Base-by-base conservation (phyloP, 2,329 filamentous ascomycete species). In the Aureobasidium leucospermi region DNA sequence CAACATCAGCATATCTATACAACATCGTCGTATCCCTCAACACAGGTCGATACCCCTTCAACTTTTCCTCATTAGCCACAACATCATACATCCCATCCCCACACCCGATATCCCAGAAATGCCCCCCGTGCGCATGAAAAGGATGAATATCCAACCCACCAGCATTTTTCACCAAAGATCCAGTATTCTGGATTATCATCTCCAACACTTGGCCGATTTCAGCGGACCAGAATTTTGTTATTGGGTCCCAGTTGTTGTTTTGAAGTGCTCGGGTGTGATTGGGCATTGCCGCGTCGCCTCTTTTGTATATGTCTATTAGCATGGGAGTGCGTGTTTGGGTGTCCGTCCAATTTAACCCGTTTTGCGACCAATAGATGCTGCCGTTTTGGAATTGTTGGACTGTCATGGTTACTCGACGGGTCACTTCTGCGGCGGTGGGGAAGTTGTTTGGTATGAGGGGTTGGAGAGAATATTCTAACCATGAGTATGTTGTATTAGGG, bases 121-220 rank as follows among this genome's bases (percentile, higher is more conserved):
- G 81, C 10, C 74, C 72, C 23, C 81, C 81, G 66, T 85, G 82
- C 1, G 74, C 73, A 65, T 85, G 82, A 66, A 82, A 78, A 0
- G 82, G 81, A 63, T 84, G 81, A 55, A 72, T 73, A 62, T 80
- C 76, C 67, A 66, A 72, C 34, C 61, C 71, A 58, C 63, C 71
- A 52, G 69, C 78, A 64, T 76, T 68, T 7, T 28, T 28, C 15
- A 43, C 41, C 15, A 43, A 23, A 43, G 65, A 62, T 60, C 61
- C 65, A 55, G 67, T 63, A 49, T 67, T 79, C 45, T 75, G 70
- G 64, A 78, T 73, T 5, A 84, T 76, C 19, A 82, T 79, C 59
- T 82, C 80, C 3, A 83, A 68, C 0, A 83, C 78, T 65, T 86
- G 83, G 29, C 82, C 82, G 1, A 83, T 66, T 45, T 75, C 73